Base-by-base conservation (phyloP, 768 basidiomycete species). In the Lactarius akahatsu region DNA sequence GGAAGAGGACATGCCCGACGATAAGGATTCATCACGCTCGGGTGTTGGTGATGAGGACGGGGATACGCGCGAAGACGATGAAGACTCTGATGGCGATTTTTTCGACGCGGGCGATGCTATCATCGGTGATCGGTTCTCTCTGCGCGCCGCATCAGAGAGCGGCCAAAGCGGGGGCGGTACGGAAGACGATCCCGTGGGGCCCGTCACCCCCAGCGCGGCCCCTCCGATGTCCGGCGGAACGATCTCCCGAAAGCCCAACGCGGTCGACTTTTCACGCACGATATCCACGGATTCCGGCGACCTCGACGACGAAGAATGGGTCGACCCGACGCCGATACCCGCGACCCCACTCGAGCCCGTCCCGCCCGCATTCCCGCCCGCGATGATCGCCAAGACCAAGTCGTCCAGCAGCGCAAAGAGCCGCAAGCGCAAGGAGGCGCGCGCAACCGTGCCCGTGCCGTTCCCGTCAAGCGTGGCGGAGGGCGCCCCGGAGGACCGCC, bases 101-200 rank as follows among this genome's bases (percentile, higher is more conserved):
- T 86, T 83, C 59, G 86, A 88, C 57, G 84, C 84, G 18, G 67
- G 54, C 59, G 72, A 64, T 13, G 65, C 58, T 4, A 26, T 78
- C 77, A 38, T 82, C 82, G 26, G 9, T 74, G 7, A 79, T 78
- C 26, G 80, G 77, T 16, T 80, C 81, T 18, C 81, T 81, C 23
- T 68, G 57, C 76, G 76, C 66, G 73, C 73, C 52, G 72, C 71
- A 62, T 77, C 77, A 54, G 74, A 76, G 38, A 75, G 78, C 16
- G 75, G 77, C 20, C 81, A 81, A 68, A 82, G 83, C 30, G 87
- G 88, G 64, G 80, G 78, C 1, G 87, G 89, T 59, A 89, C 87
- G 30, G 89, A 91, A 71, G 89, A 91, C 50, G 89, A 90, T 60
- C 83, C 85, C 0, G 81, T 88, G 2, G 88, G 85, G 18, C 89